Conservation (phyloP, 2,329 filamentous ascomycete genomes). For the Parafenestella ontariensis region DNA sequence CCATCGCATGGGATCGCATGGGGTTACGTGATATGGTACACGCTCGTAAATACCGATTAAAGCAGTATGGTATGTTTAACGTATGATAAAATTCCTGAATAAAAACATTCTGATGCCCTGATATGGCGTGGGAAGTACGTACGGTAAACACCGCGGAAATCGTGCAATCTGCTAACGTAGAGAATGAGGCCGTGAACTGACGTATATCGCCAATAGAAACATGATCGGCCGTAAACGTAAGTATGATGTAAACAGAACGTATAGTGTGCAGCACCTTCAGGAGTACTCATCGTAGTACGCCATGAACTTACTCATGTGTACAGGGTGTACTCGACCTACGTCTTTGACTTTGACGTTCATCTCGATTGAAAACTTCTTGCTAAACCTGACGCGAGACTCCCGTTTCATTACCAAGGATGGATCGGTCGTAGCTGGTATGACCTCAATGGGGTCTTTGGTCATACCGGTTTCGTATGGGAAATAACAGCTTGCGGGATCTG, state of each 20-base stretch:
- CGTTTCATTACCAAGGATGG: slow-evolving; percentile 21
- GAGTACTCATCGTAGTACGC: slow-evolving; percentile 10
- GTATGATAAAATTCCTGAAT: too few species aligned
- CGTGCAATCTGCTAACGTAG: too few species aligned
- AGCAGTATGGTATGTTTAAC: too few species aligned
- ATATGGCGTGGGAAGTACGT: too few species aligned
- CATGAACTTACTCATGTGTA: slow-evolving; percentile 28
- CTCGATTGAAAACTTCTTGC: slow-evolving; percentile 51
- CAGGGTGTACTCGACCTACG: slow-evolving; percentile 45
- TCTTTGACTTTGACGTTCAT: slow-evolving; percentile 54
- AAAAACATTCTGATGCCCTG: too few species aligned
- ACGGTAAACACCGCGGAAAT: too few species aligned
- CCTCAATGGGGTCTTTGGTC: slow-evolving; percentile 47
- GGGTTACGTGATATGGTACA: too few species aligned
- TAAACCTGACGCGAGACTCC: slow-evolving; percentile 52
- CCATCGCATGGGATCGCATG: too few species aligned
- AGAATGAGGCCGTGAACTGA: too few species aligned
- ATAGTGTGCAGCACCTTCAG: neutral
- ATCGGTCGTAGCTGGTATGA: slow-evolving; percentile 30
- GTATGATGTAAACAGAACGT: neutral
- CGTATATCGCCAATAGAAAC: too few species aligned
- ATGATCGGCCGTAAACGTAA: too few species aligned
- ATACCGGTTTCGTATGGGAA: slow-evolving; percentile 42
- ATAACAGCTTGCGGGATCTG: slow-evolving; percentile 10
- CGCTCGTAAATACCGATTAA: too few species aligned